These are phyloP conservation scores for Fusarium foetens DNA, from an alignment of 2,329 filamentous ascomycete genomes.

Conservation along the genomic window DNA sequence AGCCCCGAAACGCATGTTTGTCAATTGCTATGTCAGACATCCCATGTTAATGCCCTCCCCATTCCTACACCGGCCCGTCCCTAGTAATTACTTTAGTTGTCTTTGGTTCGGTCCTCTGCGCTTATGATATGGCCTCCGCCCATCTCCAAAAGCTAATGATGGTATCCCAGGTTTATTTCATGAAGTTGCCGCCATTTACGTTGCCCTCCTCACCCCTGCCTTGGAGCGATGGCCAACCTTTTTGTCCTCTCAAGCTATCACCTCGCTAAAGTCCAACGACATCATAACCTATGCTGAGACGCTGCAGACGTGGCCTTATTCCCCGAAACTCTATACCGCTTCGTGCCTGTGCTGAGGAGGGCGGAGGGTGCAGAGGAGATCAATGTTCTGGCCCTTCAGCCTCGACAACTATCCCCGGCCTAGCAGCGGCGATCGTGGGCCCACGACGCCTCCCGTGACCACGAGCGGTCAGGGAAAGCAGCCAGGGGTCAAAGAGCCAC, in stretches of 20 bases:
- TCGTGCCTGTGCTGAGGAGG: background rate
- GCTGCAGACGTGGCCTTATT: slow-evolving; percentile 23
- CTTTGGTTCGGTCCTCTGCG: slow-evolving; percentile 18
- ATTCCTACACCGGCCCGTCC: slow-evolving; percentile 43
- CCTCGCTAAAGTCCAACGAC: background rate
- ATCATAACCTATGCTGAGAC: slow-evolving; percentile 5
- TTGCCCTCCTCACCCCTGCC: slow-evolving; percentile 1
- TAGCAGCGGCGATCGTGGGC: slow-evolving; percentile 44
- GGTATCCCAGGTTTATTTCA: slow-evolving; percentile 23
- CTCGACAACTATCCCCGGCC: slow-evolving; percentile 33
- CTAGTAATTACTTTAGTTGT: slow-evolving; percentile 39
- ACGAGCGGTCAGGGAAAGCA: slow-evolving; percentile 42
- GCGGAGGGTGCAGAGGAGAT: slow-evolving; percentile 30
- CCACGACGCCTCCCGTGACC: slow-evolving; percentile 42
- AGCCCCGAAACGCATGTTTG: slow-evolving; percentile 24
- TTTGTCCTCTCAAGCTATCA: slow-evolving; percentile 17
- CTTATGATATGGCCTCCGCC: slow-evolving; percentile 26
- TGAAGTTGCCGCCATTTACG: slow-evolving; percentile 38
- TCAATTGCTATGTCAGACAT: slow-evolving; percentile 22
- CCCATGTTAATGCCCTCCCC: slow-evolving; percentile 34
- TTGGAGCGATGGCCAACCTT: background rate
- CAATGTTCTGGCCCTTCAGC: slow-evolving; percentile 27
- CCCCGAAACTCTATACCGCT: slow-evolving; percentile 17
- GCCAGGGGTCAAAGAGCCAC: slow-evolving; percentile 24
- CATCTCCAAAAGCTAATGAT: slow-evolving; percentile 18